Evolutionary conservation across 83 land plant species (phyloP), one percentile per base, ranked within the genome.

Genomic region (Thuja plicata): DNA sequence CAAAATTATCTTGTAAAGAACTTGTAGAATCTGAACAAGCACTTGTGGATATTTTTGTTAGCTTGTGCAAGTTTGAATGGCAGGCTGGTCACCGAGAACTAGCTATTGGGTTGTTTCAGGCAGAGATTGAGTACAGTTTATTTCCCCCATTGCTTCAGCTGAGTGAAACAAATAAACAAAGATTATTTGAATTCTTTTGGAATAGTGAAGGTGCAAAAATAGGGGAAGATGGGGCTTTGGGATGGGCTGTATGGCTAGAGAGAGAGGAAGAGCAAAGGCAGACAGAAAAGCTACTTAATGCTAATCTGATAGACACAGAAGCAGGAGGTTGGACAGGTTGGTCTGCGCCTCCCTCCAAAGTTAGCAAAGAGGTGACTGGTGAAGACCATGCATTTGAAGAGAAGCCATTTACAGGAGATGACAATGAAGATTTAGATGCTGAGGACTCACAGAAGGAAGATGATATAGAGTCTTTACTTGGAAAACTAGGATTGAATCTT

Each of bases 261-360:
- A 94, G 92, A 86, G 98, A 97, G 87, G 99, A 98, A 87, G 97
- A 96, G 83, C 81, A 90, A 76, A 92, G 91, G 89, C 92, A 92
- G 78, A 90, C 88, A 84, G 85, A 88, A 86, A 78, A 89, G 71
- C 76, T 71, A 60, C 70, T 87, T 10, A 92, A 88, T 82, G 89
- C 89, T 34, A 70, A 77, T 66, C 88, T 82, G 41, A 78, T 91
- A 34, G 93, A 92, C 55, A 88, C 76, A 88, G 94, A 93, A 19
- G 66, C 84, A 85, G 97, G 99, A 78, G 98, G 99, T 12, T 98
- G 99, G 99, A 94, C 96, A 57, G 99, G 99, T 80, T 98, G 99
- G 99, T 90, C 89, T 12, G 94, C 95, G 83, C 92, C 90, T 87
- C 60, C 88, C 60, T 87, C 89, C 15, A 88, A 87, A 66, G 87